These are phyloP conservation scores for Tothia fuscella DNA, from an alignment of 2,329 filamentous ascomycete species.

Conservation along the genomic window DNA sequence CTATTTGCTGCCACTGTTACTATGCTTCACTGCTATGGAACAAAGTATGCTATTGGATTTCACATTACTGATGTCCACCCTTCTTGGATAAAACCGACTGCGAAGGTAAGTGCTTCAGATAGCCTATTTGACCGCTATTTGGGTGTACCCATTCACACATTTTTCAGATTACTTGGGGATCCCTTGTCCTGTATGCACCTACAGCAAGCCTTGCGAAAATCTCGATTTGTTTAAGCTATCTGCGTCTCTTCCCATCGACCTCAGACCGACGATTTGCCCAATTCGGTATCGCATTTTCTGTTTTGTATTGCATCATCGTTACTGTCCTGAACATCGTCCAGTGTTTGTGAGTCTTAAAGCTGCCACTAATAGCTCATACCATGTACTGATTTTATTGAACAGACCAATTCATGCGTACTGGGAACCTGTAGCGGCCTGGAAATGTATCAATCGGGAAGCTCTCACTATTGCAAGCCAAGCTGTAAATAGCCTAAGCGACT, in stretches of 20 bases:
- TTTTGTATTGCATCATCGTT: conserved; percentile 3
- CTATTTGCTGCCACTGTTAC: conserved; percentile 6
- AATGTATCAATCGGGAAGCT: conserved; percentile 19
- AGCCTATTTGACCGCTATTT: background rate
- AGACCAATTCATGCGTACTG: conserved; percentile 6
- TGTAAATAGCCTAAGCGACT: conserved; percentile 22
- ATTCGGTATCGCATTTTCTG: conserved; percentile 6
- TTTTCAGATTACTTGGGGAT: conserved; percentile 5
- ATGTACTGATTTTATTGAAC: background rate
- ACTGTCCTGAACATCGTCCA: conserved; percentile 9
- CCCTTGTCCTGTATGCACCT: conserved; percentile 9
- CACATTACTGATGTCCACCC: conserved; percentile 6
- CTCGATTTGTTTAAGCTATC: conserved; percentile 11
- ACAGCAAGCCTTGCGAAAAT: conserved; percentile 9
- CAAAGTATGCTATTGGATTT: conserved; percentile 4
- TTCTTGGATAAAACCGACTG: background rate
- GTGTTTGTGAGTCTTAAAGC: conserved; percentile 5
- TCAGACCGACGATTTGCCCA: conserved; percentile 7
- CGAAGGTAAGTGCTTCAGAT: conserved; percentile 1
- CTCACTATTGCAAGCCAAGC: conserved; percentile 19
- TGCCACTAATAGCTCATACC: background rate
- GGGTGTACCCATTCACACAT: background rate
- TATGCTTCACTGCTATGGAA: conserved; percentile 5
- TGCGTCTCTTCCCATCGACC: conserved; percentile 8
- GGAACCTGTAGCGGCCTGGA: background rate